phyloP scores from a whole-genome alignment of 2,329 filamentous ascomycete genomes.

The Phyllosticta citrichinensis region DNA sequence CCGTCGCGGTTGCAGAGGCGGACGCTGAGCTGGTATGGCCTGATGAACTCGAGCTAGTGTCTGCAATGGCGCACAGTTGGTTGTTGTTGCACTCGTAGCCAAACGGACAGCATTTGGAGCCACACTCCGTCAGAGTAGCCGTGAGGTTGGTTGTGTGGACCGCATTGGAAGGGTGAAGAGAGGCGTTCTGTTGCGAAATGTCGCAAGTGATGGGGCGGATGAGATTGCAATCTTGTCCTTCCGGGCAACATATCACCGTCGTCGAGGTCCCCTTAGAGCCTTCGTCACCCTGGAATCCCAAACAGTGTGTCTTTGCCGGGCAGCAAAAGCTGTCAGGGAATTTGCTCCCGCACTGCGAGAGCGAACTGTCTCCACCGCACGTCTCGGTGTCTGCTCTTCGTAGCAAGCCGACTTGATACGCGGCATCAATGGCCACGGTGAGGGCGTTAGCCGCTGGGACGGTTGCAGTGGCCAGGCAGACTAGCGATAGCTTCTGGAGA shows the following conservation, averaged over 20 bases:
- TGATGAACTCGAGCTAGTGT: constrained; percentile 32
- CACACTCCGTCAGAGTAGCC: constrained; percentile 47
- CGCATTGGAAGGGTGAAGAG: constrained; percentile 44
- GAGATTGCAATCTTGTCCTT: constrained; percentile 44
- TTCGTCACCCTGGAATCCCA: constrained; percentile 47
- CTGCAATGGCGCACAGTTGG: constrained; percentile 38
- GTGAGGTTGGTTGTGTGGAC: constrained; percentile 56
- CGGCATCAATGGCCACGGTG: constrained; percentile 15
- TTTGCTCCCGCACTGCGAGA: constrained; percentile 43
- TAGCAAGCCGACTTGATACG: constrained; percentile 22
- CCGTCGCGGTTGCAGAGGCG: neutral
- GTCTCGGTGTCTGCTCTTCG: constrained; percentile 24
- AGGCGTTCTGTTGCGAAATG: constrained; percentile 49
- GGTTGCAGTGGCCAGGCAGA: constrained; percentile 21
- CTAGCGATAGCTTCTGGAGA: constrained; percentile 23
- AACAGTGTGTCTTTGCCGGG: constrained; percentile 43
- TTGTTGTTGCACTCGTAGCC: constrained; percentile 54
- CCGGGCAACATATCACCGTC: constrained; percentile 64
- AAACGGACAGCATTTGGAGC: constrained; percentile 56
- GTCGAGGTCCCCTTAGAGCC: constrained; percentile 31
- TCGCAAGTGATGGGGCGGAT: constrained; percentile 59
- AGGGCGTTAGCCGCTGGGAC: constrained; percentile 15
- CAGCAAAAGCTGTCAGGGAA: constrained; percentile 63
- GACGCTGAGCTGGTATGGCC: constrained; percentile 3
- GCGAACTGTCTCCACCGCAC: constrained; percentile 40